Evolutionary conservation across 2,329 filamentous ascomycete genomes (phyloP).

Genomic region (Aspergillus luchuensis): DNA sequence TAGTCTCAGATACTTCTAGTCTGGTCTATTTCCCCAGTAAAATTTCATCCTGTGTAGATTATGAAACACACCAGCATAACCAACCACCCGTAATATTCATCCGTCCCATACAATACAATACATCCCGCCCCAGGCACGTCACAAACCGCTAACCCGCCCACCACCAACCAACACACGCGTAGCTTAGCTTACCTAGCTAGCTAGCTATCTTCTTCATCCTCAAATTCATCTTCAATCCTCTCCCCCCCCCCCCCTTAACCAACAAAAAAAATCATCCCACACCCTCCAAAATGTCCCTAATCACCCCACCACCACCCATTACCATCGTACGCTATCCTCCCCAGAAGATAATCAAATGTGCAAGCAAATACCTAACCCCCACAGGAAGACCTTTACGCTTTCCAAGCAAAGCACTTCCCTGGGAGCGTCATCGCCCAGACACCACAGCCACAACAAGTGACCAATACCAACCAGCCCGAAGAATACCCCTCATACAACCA

Average conservation of each 20-base stretch:
- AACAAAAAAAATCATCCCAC: background rate
- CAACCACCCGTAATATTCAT: too few relatives aligned
- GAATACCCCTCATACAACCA: background rate
- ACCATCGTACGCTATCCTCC: background rate
- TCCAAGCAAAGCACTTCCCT: constrained; percentile 63
- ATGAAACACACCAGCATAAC: too few relatives aligned
- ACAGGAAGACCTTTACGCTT: constrained; percentile 62
- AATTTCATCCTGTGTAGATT: too few relatives aligned
- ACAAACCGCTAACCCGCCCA: too few relatives aligned
- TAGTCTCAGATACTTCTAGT: too few relatives aligned
- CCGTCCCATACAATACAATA: too few relatives aligned
- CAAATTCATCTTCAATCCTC: background rate
- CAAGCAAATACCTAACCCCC: background rate
- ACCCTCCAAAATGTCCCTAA: background rate
- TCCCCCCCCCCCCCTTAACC: background rate
- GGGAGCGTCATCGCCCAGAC: constrained; percentile 11
- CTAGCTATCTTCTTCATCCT: background rate
- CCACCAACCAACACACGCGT: too few relatives aligned
- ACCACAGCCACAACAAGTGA: background rate
- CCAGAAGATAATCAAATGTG: background rate
- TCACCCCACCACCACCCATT: background rate
- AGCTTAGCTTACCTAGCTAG: too few relatives aligned
- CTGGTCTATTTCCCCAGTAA: too few relatives aligned
- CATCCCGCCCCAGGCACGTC: too few relatives aligned
- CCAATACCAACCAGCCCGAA: background rate